phyloP scores from a whole-genome alignment of 176 grass and related monocot genomes.

The Carex myosuroides region DNA sequence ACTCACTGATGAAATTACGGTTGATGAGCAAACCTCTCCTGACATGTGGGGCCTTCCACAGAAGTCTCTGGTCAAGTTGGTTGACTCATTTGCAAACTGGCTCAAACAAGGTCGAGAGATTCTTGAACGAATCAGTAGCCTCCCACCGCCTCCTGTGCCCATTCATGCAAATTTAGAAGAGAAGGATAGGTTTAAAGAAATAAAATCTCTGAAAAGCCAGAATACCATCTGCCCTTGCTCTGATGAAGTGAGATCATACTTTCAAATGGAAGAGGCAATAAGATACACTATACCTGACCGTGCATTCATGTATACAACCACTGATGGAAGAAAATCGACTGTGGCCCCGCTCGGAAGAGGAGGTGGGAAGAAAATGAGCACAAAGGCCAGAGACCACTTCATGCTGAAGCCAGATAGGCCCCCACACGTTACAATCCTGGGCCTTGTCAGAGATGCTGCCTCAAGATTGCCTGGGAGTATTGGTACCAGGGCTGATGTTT shows the following conservation, averaged over 20 bases:
- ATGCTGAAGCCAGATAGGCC: constrained; percentile 97
- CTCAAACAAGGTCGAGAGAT: constrained; percentile 96
- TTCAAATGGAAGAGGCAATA: constrained; percentile 74
- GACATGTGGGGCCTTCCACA: constrained; percentile 94
- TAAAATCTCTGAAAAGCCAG: constrained; percentile 94
- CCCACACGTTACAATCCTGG: constrained; percentile 93
- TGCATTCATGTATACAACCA: constrained; percentile 95
- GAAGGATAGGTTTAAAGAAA: constrained; percentile 98
- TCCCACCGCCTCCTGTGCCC: constrained; percentile 64
- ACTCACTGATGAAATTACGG: constrained; percentile 39
- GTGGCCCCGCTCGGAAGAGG: constrained; percentile 91
- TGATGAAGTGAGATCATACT: constrained; percentile 74
- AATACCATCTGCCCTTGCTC: constrained; percentile 82
- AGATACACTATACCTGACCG: constrained; percentile 96
- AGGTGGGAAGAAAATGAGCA: constrained; percentile 74
- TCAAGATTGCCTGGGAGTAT: constrained; percentile 85
- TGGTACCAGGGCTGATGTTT: constrained; percentile 98
- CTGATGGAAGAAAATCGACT: constrained; percentile 94
- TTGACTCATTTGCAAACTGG: constrained; percentile 99
- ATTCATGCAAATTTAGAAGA: constrained; percentile 69
- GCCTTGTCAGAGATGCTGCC: constrained; percentile 95
- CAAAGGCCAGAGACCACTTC: constrained; percentile 95
- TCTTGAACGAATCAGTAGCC: constrained; percentile 83
- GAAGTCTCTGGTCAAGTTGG: constrained; percentile 96
- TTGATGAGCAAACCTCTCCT: constrained; percentile 49